Evolutionary conservation across 352 stramenopile species (phyloP).

Genomic region (Pythium rhizo-oryzae): DNA sequence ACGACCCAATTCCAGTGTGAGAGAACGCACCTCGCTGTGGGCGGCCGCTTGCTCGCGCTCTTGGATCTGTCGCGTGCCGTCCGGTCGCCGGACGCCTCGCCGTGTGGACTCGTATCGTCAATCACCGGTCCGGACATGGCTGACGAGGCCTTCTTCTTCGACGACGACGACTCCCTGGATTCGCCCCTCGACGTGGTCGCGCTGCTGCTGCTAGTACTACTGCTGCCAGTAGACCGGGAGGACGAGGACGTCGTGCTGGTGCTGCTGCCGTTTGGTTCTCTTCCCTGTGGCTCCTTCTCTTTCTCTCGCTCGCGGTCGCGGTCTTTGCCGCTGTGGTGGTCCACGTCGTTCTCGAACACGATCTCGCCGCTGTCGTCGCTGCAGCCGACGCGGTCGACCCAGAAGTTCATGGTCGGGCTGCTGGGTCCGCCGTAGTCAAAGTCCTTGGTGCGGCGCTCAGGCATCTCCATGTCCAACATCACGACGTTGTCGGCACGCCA

Average conservation of each 20-base stretch:
- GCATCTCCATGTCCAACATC: conserved; percentile 90
- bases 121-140: conserved; percentile 5
- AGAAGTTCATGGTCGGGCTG: conserved; percentile 63
- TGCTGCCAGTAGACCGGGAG: neutral
- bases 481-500: conserved; percentile 93
- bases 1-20: neutral
- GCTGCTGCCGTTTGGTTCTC: neutral
- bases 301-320: neutral
- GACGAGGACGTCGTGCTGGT: neutral
- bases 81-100: neutral
- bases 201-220: neutral
- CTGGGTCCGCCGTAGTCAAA: conserved; percentile 58
- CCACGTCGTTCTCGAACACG: conserved; percentile 46
- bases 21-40: conserved; percentile 52
- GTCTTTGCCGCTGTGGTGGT: conserved; percentile 5
- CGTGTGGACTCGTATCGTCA: conserved; percentile 14
- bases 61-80: conserved; percentile 34
- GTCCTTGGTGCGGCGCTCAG: conserved; percentile 77
- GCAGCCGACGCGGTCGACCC: conserved; percentile 51
- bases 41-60: conserved; percentile 53
- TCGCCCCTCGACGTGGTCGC: neutral
- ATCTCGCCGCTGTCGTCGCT: conserved; percentile 61
- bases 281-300: neutral
- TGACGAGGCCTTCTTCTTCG: conserved; percentile 18
- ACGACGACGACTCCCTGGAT: conserved; percentile 1